Evolutionary conservation across 2,329 filamentous ascomycete species (phyloP).

Genomic region (Trichoderma simmonsii): DNA sequence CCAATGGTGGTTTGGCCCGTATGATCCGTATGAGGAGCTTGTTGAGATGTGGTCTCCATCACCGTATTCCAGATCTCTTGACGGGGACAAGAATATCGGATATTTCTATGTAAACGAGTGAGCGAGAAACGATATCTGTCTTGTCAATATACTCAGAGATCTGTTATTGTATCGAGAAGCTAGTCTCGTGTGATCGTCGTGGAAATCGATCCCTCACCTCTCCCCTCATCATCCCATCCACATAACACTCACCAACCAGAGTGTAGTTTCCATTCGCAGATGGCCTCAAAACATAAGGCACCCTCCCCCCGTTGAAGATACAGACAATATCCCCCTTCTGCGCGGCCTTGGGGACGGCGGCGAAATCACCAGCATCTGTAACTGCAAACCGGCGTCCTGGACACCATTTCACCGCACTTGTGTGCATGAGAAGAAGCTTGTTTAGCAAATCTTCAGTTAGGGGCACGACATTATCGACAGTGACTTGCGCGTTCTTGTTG

Average conservation of each 20-base stretch:
- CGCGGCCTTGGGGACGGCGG: background rate
- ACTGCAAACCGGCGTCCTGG: background rate
- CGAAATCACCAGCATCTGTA: background rate
- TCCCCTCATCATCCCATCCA: background rate
- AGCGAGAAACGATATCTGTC: background rate
- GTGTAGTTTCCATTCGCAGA: background rate
- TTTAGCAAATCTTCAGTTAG: background rate
- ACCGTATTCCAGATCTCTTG: background rate
- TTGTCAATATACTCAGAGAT: background rate
- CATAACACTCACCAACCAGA: background rate
- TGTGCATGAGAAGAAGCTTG: background rate
- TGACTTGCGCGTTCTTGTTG: background rate
- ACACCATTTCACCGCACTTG: background rate
- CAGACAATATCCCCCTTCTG: background rate
- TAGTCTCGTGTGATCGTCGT: background rate
- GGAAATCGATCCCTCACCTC: background rate
- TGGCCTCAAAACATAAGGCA: background rate
- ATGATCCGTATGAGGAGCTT: background rate
- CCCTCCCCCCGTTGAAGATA: background rate
- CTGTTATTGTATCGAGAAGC: background rate
- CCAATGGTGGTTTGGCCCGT: background rate
- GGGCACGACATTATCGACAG: rapidly evolving
- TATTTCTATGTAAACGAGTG: background rate
- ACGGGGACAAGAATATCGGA: background rate
- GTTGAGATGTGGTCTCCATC: background rate